Percentiles rank a stretch among this genome's conserved stretches.
phyloP scores from a whole-genome alignment of 2,329 filamentous ascomycete species.

The Elsinoe perseae region DNA sequence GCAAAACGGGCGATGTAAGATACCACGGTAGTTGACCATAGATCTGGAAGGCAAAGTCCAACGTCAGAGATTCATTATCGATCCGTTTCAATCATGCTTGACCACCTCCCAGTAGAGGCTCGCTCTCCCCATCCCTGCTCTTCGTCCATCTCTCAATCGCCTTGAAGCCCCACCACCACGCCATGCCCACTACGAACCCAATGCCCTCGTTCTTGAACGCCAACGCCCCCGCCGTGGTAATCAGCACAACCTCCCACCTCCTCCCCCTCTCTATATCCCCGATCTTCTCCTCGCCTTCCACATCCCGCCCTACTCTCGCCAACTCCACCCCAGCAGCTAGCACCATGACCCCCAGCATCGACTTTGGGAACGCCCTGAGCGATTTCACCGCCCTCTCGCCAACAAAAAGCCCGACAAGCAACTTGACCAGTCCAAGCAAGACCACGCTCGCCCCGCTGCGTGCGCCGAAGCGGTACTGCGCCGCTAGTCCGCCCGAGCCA shows the following conservation, averaged over 20 bases:
- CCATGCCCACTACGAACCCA: conserved; percentile 73
- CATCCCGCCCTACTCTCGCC: conserved; percentile 60
- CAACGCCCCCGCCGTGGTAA: conserved; percentile 72
- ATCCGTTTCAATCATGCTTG: neutral
- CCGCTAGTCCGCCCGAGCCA: conserved; percentile 82
- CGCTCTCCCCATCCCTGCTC: neutral
- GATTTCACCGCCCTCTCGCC: conserved; percentile 66
- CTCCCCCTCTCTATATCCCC: conserved; percentile 54
- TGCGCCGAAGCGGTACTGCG: conserved; percentile 84
- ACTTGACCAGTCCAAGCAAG: conserved; percentile 66
- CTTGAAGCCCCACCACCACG: conserved; percentile 64
- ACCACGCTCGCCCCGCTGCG: conserved; percentile 79
- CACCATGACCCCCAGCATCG: conserved; percentile 78
- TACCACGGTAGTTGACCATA: neutral
- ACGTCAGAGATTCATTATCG: no score
- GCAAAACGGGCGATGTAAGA: neutral
- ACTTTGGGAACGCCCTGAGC: conserved; percentile 64
- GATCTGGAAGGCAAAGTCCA: neutral
- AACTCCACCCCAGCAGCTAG: conserved; percentile 83
- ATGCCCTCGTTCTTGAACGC: conserved; percentile 87
- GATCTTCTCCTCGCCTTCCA: conserved; percentile 20
- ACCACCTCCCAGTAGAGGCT: neutral
- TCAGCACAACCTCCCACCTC: conserved; percentile 83
- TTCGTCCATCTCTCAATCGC: neutral
- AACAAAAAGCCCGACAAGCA: conserved; percentile 66